phyloP scores from a whole-genome alignment of 2,329 filamentous ascomycete genomes.

The Microascus cirrosus region DNA sequence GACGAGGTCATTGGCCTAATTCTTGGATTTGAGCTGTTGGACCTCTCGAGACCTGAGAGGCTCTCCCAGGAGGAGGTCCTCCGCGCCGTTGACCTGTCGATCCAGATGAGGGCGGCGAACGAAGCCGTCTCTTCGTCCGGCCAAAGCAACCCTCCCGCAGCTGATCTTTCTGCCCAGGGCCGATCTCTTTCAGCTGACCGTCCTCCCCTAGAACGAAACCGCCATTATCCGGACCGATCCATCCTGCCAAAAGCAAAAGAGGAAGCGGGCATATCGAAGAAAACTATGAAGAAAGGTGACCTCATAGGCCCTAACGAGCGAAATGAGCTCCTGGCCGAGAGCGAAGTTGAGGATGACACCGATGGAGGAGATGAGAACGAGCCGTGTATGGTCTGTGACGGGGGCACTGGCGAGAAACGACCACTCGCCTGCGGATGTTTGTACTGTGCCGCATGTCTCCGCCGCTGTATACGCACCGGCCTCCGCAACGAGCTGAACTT shows the following conservation, averaged over 20 bases:
- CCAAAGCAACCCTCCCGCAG: background rate
- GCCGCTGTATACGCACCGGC: slow-evolving; percentile 7
- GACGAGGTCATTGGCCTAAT: slow-evolving; percentile 7
- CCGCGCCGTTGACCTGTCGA: slow-evolving; percentile 3
- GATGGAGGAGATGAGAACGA: background rate
- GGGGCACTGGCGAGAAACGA: background rate
- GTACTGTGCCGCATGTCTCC: slow-evolving; percentile 8
- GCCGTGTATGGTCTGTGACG: background rate
- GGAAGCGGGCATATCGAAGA: too few relatives aligned
- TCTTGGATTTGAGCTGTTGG: slow-evolving; percentile 4
- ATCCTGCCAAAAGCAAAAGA: too few relatives aligned
- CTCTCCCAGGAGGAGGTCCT: slow-evolving; percentile 3
- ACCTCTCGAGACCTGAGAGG: slow-evolving; percentile 2
- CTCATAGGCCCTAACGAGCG: background rate
- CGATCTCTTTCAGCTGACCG: background rate
- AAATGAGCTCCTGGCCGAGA: background rate
- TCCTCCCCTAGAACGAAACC: background rate
- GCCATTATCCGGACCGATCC: too few relatives aligned
- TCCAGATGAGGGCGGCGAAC: background rate
- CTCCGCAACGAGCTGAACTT: slow-evolving; percentile 6
- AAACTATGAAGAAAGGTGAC: too few relatives aligned
- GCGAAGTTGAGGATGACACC: background rate
- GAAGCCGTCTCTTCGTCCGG: background rate
- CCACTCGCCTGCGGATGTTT: slow-evolving; percentile 8
- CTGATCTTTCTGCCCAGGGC: background rate